Percentiles rank a stretch among this genome's conserved stretches.
These are phyloP conservation scores for Erodium maritimum DNA, from an alignment of 345 rosid species.

Conservation along the genomic window DNA sequence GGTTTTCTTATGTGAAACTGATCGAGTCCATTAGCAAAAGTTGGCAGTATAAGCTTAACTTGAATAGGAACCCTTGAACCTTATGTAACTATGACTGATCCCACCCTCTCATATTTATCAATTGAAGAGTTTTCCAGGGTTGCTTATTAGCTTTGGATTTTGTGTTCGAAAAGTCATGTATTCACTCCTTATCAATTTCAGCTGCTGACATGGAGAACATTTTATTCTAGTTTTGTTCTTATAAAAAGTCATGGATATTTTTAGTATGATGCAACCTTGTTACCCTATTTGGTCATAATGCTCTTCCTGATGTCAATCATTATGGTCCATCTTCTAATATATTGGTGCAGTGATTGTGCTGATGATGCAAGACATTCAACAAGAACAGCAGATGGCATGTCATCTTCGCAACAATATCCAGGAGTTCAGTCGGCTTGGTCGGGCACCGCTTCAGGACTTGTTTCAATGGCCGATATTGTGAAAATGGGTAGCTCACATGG, in stretches of 20 bases:
- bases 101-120: too few relatives aligned
- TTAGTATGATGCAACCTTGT: background rate
- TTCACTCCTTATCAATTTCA: too few relatives aligned
- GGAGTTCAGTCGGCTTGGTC: slow-evolving; percentile 18
- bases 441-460: slow-evolving; percentile 19
- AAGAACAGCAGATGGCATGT: slow-evolving; percentile 13
- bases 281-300: background rate
- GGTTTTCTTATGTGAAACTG: too few relatives aligned
- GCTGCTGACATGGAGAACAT: too few relatives aligned
- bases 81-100: too few relatives aligned
- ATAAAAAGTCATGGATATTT: background rate
- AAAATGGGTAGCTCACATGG: slow-evolving; percentile 1
- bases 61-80: too few relatives aligned
- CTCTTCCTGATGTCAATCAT: background rate
- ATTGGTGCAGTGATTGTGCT: slow-evolving; percentile 23
- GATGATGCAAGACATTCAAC: slow-evolving; percentile 18
- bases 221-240: too few relatives aligned
- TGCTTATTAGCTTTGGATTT: too few relatives aligned
- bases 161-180: too few relatives aligned
- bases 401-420: slow-evolving; percentile 15
- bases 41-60: too few relatives aligned
- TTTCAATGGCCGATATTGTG: slow-evolving; percentile 33
- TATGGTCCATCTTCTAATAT: background rate
- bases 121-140: too few relatives aligned
- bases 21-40: too few relatives aligned